Evolutionary conservation across 306 rosid genomes (phyloP), one percentile per base, ranked within the genome.

Genomic region (Astragalus membranaceus): DNA sequence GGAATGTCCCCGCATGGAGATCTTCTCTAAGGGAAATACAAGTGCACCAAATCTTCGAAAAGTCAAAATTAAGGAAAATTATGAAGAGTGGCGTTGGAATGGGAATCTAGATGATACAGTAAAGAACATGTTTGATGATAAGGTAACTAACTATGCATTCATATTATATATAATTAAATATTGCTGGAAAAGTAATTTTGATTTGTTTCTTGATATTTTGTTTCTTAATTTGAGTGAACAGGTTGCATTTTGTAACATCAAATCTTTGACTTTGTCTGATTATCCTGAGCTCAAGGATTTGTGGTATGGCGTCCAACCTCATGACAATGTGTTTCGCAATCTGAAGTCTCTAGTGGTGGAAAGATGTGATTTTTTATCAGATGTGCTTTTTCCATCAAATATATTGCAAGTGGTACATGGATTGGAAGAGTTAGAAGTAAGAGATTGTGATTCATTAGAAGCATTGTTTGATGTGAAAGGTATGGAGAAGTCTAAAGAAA

Each of bases 401-500:
- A 2, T 13, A 15, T 0, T 66, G 1, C 71, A 47, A 66, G 46
- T 32, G 9, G 16, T 66, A 8, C 14, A 8, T 66, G 46, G 15
- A 30, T 14, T 66, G 5, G 47, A 66, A 48, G 57, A 48, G 0
- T 6, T 66, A 1, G 58, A 48, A 66, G 58, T 66, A 13, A 30
- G 6, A 14, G 14, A 66, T 14, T 66, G 71, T 66, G 71, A 66
- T 48, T 66, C 71, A 8, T 46, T 66, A 32, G 58, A 29, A 48
- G 2, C 58, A 1, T 6, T 66, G 15, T 66, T 66, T 48, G 71
- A 54, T 54, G 37, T 54, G 60, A 26, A 54, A 20, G 60, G 8
- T 10, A 54, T 10, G 36, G 23, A 54, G 1, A 54, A 54, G 1
- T 26, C 60, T 26, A 11, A 8, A 1, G 9, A 12, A 54, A 23